Percentiles rank a stretch among this genome's conserved stretches.
Conservation (phyloP, 306 rosid genomes). For the Geum urbanum region DNA sequence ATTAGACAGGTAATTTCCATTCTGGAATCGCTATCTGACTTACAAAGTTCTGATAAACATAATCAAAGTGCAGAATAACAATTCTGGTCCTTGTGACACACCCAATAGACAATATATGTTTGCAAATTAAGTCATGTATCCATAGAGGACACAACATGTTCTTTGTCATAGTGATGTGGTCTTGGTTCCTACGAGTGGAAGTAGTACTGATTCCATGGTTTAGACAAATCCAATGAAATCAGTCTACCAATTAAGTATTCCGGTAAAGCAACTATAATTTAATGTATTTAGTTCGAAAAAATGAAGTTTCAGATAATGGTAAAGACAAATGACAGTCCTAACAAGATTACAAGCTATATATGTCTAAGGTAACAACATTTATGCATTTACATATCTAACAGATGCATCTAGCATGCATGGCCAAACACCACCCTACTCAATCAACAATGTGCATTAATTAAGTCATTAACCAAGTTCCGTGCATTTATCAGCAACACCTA, state of each 20-base stretch:
- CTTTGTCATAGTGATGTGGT: background rate
- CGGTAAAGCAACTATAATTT: background rate
- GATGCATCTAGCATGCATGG: background rate
- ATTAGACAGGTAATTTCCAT: slow-evolving; percentile 64
- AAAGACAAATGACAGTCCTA: background rate
- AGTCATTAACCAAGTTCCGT: too few species aligned
- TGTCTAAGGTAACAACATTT: background rate
- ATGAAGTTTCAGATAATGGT: too few species aligned
- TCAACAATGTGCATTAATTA: background rate
- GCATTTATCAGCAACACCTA: background rate
- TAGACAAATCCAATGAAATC: background rate
- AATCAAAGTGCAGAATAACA: background rate
- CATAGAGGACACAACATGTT: background rate
- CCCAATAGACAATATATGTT: background rate
- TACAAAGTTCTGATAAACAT: background rate
- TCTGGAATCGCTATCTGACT: background rate
- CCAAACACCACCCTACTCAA: background rate
- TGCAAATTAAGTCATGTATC: background rate
- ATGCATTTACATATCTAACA: background rate
- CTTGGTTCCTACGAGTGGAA: background rate
- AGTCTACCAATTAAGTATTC: background rate
- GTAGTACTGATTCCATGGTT: background rate
- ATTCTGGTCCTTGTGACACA: background rate
- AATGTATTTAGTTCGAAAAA: background rate
- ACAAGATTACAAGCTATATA: background rate